A percentile compares a stretch with the other conserved stretches of the same genome.
Evolutionary conservation across 2,329 filamentous ascomycete genomes (phyloP).

Genomic region (Akanthomyces dipterigenus): DNA sequence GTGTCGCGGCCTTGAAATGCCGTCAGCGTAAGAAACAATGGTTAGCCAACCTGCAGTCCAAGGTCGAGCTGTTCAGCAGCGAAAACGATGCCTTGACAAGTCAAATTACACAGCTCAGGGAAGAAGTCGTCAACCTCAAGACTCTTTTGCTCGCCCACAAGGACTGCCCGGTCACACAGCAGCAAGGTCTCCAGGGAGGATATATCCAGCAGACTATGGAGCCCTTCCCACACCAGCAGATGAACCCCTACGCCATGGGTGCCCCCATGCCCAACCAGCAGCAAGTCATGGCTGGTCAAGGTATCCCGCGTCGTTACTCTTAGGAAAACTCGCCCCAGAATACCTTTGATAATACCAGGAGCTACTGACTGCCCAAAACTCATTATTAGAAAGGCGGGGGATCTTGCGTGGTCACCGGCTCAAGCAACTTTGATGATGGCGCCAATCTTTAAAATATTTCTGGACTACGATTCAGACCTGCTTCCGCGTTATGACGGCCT

Average conservation of each 20-base stretch:
- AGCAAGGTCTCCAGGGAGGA: conserved; percentile 58
- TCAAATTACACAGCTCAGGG: conserved; percentile 76
- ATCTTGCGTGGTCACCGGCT: too few relatives aligned
- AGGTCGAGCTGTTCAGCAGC: conserved; percentile 85
- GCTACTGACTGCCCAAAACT: too few relatives aligned
- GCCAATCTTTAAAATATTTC: too few relatives aligned
- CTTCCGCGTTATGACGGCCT: too few relatives aligned
- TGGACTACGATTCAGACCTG: too few relatives aligned
- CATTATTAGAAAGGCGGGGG: too few relatives aligned
- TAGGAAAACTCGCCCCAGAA: conserved; percentile 28
- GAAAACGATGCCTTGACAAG: conserved; percentile 85
- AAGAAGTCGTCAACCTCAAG: conserved; percentile 93
- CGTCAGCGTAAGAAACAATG: conserved; percentile 98
- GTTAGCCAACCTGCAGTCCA: conserved; percentile 88
- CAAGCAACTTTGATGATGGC: too few relatives aligned
- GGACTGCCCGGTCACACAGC: conserved; percentile 87
- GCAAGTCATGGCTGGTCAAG: conserved; percentile 49
- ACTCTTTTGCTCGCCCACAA: conserved; percentile 90
- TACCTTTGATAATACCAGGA: background rate
- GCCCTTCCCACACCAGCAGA: conserved; percentile 43
- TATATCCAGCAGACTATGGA: conserved; percentile 53
- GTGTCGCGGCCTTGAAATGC: conserved; percentile 93
- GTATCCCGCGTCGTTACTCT: conserved; percentile 50
- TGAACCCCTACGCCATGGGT: conserved; percentile 55
- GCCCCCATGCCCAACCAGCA: conserved; percentile 44